Percentiles rank a stretch among this genome's conserved stretches.
These are phyloP conservation scores for Leptodontidium sp. DNA, from an alignment of 2,329 filamentous ascomycete genomes.

Conservation along the genomic window DNA sequence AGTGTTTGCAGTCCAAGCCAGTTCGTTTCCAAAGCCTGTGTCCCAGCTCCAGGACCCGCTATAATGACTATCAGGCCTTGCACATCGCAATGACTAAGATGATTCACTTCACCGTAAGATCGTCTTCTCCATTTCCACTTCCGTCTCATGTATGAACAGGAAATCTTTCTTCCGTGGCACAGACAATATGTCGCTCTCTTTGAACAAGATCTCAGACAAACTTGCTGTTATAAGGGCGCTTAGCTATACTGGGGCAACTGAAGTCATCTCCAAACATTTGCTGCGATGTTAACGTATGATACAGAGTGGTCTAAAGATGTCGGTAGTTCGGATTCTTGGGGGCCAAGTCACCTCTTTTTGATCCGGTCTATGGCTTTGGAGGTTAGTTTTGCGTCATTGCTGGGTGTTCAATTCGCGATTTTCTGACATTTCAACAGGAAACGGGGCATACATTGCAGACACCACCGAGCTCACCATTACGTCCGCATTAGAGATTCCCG, in stretches of 20 bases:
- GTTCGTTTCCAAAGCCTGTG: slow-evolving; percentile 12
- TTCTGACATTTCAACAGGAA: slow-evolving; percentile 12
- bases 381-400: not conserved
- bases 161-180: slow-evolving; percentile 17
- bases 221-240: slow-evolving; percentile 16
- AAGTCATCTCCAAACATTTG: too few species aligned
- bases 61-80: slow-evolving; percentile 24
- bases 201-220: slow-evolving; percentile 16
- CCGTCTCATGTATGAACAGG: not conserved
- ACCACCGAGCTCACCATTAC: slow-evolving; percentile 8
- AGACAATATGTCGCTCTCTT: slow-evolving; percentile 6
- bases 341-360: slow-evolving; percentile 12
- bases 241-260: slow-evolving; percentile 17
- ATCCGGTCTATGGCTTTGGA: slow-evolving; percentile 21
- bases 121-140: not conserved
- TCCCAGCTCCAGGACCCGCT: slow-evolving; percentile 17
- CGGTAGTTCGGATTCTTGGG: not conserved
- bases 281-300: not conserved
- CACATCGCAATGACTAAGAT: slow-evolving; percentile 21
- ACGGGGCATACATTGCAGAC: slow-evolving; percentile 20
- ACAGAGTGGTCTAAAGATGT: slow-evolving; percentile 20
- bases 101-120: slow-evolving; percentile 22
- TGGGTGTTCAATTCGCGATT: not conserved
- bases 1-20: slow-evolving; percentile 25
- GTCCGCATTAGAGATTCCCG: slow-evolving; percentile 6